Evolutionary conservation across 371 early-diverging fungal species (phyloP).

Genomic region (Coemansia sp.): DNA sequence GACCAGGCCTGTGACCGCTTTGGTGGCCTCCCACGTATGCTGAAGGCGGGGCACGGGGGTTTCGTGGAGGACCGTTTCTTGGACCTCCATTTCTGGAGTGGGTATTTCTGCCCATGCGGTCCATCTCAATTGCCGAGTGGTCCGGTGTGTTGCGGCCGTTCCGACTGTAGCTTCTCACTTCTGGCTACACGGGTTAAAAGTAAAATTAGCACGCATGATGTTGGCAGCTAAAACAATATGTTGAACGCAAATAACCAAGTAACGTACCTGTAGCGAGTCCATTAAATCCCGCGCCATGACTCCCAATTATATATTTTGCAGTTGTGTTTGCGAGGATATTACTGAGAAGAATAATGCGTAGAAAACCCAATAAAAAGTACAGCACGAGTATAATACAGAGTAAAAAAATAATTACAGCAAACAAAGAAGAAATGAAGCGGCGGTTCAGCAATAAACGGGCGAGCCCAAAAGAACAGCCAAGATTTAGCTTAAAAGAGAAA

Average conservation of each 20-base stretch:
- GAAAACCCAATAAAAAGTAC: not conserved
- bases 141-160: constrained; percentile 3
- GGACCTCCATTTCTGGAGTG: not conserved
- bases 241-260: not conserved
- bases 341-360: not conserved
- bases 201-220: not conserved
- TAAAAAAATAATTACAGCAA: not conserved
- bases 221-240: not conserved
- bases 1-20: not conserved
- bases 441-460: not conserved
- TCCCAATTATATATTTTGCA: not conserved
- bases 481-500: not conserved
- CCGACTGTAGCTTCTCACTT: not conserved
- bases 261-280: constrained; percentile 9
- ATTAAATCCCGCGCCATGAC: constrained; percentile 12
- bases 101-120: constrained; percentile 10
- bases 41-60: constrained; percentile 1
- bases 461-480: not conserved
- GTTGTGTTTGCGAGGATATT: not conserved
- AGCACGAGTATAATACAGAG: not conserved
- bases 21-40: not conserved
- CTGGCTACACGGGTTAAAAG: not conserved
- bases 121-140: constrained; percentile 20
- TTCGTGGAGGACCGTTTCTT: not conserved
- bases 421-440: not conserved